phyloP scores from a whole-genome alignment of 306 rosid species.

The Rosa lucieae region DNA sequence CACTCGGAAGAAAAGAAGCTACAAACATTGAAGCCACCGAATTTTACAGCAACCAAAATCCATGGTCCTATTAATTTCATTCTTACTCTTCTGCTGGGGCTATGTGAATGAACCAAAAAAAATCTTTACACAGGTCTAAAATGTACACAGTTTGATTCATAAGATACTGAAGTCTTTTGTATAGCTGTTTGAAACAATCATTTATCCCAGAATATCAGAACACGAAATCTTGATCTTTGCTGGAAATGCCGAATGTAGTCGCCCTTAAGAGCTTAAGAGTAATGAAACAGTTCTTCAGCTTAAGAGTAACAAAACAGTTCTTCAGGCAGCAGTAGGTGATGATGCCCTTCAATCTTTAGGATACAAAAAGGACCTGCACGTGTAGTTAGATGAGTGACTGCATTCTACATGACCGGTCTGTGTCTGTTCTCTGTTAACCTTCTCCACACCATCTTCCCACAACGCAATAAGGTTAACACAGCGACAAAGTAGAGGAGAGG shows the following conservation, averaged over 20 bases:
- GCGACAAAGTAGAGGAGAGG: slow-evolving; percentile 70
- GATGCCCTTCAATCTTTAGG: not conserved
- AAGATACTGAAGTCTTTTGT: not conserved
- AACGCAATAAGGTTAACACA: slow-evolving; percentile 55
- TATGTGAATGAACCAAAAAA: not conserved
- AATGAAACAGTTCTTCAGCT: not conserved
- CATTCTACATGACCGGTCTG: slow-evolving; percentile 35
- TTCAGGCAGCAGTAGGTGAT: not conserved
- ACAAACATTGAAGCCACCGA: not conserved
- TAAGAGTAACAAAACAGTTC: not conserved
- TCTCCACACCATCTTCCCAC: slow-evolving; percentile 90
- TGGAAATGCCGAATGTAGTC: not conserved
- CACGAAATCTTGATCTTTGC: not conserved
- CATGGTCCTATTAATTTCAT: no score
- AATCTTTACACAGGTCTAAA: not conserved
- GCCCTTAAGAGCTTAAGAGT: not conserved
- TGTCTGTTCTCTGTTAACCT: slow-evolving; percentile 59
- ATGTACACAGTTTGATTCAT: not conserved
- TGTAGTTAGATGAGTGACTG: slow-evolving; percentile 15
- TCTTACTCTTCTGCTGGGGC: not conserved
- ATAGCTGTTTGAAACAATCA: not conserved
- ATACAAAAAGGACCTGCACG: not conserved
- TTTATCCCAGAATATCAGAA: not conserved
- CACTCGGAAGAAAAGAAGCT: not conserved
- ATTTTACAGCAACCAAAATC: no score